A percentile compares a stretch with the other conserved stretches of the same genome.
Evolutionary conservation across 306 rosid genomes (phyloP).

Genomic region (Cucurbita moschata): DNA sequence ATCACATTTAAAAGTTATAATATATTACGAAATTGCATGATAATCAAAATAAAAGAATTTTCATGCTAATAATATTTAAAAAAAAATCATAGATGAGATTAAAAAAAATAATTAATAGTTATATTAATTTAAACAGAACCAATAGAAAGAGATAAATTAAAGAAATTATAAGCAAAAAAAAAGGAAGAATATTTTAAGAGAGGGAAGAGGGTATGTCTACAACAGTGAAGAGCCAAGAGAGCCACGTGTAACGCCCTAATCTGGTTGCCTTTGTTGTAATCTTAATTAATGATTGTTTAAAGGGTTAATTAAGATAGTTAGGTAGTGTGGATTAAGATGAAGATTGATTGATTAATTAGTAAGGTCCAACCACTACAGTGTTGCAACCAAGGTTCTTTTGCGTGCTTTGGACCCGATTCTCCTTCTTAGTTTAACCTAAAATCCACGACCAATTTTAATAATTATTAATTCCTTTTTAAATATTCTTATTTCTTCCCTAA

Average conservation of each 20-base stretch:
- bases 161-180: neutral
- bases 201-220: too few species aligned
- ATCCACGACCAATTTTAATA: neutral
- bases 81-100: too few species aligned
- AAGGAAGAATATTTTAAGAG: neutral
- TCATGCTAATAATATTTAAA: too few species aligned
- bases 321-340: slow-evolving; percentile 4
- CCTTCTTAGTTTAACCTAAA: neutral
- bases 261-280: neutral
- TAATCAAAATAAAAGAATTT: too few species aligned
- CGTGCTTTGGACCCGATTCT: neutral
- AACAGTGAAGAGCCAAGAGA: neutral
- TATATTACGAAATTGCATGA: too few species aligned
- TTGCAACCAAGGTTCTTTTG: neutral
- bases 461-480: too few species aligned
- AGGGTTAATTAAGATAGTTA: neutral
- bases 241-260: slow-evolving; percentile 1
- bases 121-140: neutral
- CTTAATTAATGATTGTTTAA: neutral
- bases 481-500: too few species aligned
- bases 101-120: neutral
- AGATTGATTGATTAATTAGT: neutral
- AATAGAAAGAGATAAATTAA: neutral
- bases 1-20: neutral
- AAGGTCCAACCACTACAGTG: neutral